Conservation (phyloP, 768 basidiomycete genomes). For the Inosperma sp. region DNA sequence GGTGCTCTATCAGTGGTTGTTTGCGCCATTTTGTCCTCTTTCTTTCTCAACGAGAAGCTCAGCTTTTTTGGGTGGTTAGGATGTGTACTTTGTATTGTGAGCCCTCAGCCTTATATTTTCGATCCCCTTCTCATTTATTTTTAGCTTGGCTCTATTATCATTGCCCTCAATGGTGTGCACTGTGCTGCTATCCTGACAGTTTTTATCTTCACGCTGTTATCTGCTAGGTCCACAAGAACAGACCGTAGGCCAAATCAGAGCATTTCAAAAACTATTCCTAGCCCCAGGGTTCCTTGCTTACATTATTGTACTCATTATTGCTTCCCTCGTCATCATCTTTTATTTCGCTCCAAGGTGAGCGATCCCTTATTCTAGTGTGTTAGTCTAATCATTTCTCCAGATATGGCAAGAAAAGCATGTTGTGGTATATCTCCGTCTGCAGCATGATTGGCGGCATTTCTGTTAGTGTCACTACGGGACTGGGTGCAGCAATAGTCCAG, state of each 20-base stretch:
- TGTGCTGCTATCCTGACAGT: slow-evolving; percentile 16
- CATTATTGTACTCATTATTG: slow-evolving; percentile 55
- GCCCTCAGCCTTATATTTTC: slow-evolving; percentile 24
- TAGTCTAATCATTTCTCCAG: slow-evolving; percentile 26
- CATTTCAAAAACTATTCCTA: slow-evolving; percentile 77
- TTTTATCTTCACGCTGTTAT: slow-evolving; percentile 25
- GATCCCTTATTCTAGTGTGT: slow-evolving; percentile 2
- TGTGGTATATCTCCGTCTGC: slow-evolving; percentile 94
- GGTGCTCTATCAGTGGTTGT: slow-evolving; percentile 96
- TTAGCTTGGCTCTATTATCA: slow-evolving; percentile 81
- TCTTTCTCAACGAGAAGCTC: slow-evolving; percentile 90
- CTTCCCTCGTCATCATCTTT: slow-evolving; percentile 68
- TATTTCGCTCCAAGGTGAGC: slow-evolving; percentile 75
- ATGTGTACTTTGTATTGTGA: slow-evolving; percentile 83
- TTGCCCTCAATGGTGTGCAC: slow-evolving; percentile 74
- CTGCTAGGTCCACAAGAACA: slow-evolving; percentile 60
- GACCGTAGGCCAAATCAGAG: slow-evolving; percentile 61
- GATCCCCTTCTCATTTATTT: slow-evolving; percentile 1
- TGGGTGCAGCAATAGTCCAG: slow-evolving; percentile 87
- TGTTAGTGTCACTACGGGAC: slow-evolving; percentile 90
- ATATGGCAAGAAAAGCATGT: slow-evolving; percentile 89
- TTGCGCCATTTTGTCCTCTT: slow-evolving; percentile 86
- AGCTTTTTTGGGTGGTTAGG: slow-evolving; percentile 98
- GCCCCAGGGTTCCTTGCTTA: slow-evolving; percentile 79
- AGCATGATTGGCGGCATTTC: slow-evolving; percentile 95